Percentiles rank a stretch among this genome's conserved stretches.
phyloP scores from a whole-genome alignment of 83 land plant genomes.

The Picea abies region DNA sequence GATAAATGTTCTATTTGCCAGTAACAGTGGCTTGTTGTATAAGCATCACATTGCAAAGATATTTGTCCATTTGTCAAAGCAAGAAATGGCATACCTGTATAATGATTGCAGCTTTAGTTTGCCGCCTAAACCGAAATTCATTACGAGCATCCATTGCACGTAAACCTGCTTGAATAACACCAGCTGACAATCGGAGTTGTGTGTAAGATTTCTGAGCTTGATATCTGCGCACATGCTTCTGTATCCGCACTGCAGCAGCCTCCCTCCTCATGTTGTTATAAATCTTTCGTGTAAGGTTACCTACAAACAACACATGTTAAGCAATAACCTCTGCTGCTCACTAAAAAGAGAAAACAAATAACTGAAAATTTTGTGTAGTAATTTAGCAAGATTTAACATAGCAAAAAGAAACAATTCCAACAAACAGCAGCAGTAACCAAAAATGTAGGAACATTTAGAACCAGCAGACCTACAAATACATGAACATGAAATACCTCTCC shows the following conservation, averaged over 20 bases:
- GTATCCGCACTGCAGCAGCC: constrained; percentile 85
- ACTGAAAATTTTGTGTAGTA: background rate
- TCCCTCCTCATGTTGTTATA: constrained; percentile 64
- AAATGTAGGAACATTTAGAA: background rate
- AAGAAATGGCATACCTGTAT: constrained; percentile 61
- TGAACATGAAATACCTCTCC: constrained; percentile 50
- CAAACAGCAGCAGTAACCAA: background rate
- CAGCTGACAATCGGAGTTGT: constrained; percentile 44
- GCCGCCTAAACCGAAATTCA: constrained; percentile 67
- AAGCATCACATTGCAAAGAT: background rate
- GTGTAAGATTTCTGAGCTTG: constrained; percentile 46
- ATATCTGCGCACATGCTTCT: constrained; percentile 70
- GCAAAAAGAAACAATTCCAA: background rate
- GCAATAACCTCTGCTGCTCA: background rate
- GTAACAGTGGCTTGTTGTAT: background rate
- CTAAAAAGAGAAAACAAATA: background rate
- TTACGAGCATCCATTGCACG: constrained; percentile 90
- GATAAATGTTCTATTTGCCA: background rate
- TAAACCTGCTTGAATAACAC: constrained; percentile 75
- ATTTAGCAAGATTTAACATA: background rate
- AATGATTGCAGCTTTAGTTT: constrained; percentile 76
- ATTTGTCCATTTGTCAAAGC: background rate
- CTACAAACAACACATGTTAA: constrained; percentile 29
- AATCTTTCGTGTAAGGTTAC: constrained; percentile 65
- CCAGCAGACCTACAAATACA: constrained; percentile 2